Evolutionary conservation across 345 rosid species (phyloP), one percentile per base, ranked within the genome.

Genomic region (Eucalyptus shirleyi): DNA sequence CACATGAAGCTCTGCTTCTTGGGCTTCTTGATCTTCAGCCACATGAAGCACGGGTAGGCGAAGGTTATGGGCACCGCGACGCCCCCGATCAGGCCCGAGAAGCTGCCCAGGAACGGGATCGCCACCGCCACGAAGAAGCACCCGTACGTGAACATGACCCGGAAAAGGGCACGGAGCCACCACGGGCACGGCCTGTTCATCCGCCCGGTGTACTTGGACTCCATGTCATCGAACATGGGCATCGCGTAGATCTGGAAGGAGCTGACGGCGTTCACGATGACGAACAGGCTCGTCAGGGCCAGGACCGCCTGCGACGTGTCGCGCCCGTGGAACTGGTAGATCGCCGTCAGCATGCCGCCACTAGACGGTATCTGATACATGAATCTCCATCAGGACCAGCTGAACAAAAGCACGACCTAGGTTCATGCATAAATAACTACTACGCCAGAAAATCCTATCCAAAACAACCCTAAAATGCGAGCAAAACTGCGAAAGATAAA

Each of bases 201-300:
- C 59, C 91, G 44, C 40, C 86, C 47, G 9, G 91, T 87, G 85
- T 90, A 90, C 86, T 90, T 90, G 51, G 91, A 90, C 86, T 90
- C 91, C 91, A 87, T 82, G 87, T 90, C 89, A 19, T 90, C 89
- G 56, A 80, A 88, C 91, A 90, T 90, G 16, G 89, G 91, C 91
- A 90, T 90, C 34, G 87, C 91, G 42, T 90, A 90, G 65, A 87
- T 90, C 72, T 90, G 89, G 87, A 90, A 90, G 5, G 89, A 90
- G 87, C 87, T 90, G 34, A 90, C 89, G 24, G 89, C 89, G n/a
- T 90, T 90, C 32, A 90, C 26, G 18, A 90, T 90, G 62, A 90
- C 91, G 18, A 90, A 55, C 44, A 90, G 86, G 88, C 91, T 90
- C 37, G 50, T 88, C 44, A 87, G 87, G 88, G 60, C 91, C 15